These are phyloP conservation scores for Rhynchospora breviuscula DNA, from an alignment of 176 grass and related monocot species.

Conservation along the genomic window DNA sequence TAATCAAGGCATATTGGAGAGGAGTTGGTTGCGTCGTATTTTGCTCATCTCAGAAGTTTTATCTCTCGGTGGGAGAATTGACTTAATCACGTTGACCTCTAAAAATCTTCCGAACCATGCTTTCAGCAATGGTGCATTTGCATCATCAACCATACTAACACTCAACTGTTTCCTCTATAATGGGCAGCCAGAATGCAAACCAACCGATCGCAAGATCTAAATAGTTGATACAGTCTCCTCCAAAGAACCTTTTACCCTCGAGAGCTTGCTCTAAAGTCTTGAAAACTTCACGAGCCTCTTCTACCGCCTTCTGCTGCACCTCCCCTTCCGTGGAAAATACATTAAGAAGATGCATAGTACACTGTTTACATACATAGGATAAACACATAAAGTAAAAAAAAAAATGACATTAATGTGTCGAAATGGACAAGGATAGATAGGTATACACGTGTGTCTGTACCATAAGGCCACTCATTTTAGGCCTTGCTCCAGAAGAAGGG, in stretches of 20 bases:
- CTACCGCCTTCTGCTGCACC: conserved; percentile 27
- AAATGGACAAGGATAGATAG: no score
- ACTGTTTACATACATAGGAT: conserved; percentile 5
- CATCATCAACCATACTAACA: conserved; percentile 25
- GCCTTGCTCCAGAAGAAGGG: no score
- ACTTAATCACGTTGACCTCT: conserved; percentile 38
- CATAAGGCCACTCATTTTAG: no score
- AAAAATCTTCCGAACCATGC: conserved; percentile 45
- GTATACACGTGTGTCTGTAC: no score
- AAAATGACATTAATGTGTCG: no score
- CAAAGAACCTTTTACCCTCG: conserved; percentile 49
- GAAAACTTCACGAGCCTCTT: conserved; percentile 34
- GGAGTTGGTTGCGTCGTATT: not conserved
- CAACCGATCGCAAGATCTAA: conserved; percentile 47
- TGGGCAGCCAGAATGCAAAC: conserved; percentile 36
- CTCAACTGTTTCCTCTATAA: conserved; percentile 33
- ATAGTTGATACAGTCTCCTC: conserved; percentile 45
- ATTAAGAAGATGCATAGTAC: conserved; percentile 21
- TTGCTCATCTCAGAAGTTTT: conserved; percentile 32
- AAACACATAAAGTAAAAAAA: no score
- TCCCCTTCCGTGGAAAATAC: conserved; percentile 26
- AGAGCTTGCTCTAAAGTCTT: conserved; percentile 45
- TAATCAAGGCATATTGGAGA: not conserved
- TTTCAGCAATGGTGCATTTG: conserved; percentile 38
- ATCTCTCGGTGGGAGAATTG: conserved; percentile 35